Base-by-base conservation (phyloP, 768 basidiomycete species). In the Lanmaoa pseudosensibilis region DNA sequence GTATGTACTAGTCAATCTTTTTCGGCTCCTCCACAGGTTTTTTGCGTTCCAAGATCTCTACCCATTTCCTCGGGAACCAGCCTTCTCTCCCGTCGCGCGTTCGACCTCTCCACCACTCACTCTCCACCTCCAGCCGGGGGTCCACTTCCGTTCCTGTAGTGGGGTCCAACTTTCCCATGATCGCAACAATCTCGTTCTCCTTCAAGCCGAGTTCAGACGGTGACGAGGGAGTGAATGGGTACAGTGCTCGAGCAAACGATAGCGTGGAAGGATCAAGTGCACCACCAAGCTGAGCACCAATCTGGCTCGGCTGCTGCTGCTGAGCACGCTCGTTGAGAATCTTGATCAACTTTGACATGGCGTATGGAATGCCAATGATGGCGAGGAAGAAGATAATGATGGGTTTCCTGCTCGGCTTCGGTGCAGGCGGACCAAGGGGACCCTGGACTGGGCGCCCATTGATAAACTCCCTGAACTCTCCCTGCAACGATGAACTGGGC, bases 91-190 rank as follows among this genome's bases (percentile, higher is more conserved):
- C 95, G 61, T 97, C 94, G 55, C 95, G 79, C 57, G 91, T 94
- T 45, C 95, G 80, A 1, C 95, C 95, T 70, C 85, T 87, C 94
- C 94, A 98, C 95, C 95, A 98, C 55, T 94, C 94, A 5, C 79
- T 83, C 54, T 78, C 75, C 25, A 76, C 69, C 52, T 85, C 78
- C 19, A 86, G 75, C 23, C 87, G 74, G 3, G 86, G 84, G 60
- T 90, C 85, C 5, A 88, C 85, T 55, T 87, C 87, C 55, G 70
- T 73, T 0, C 89, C 89, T 0, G 84, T 88, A 13, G 77, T 70
- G 1, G 86, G 87, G 61, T 90, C 89, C 43, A 89, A 68, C 69
- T 90, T 92, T 44, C 83, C 90, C 73, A 92, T 84, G 45, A 98
- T 84, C 2, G 96, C 96, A 3, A 98, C 90, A 46, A 98, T 92